These are phyloP conservation scores for Coriaria nepalensis DNA, from an alignment of 306 rosid species.

Conservation along the genomic window DNA sequence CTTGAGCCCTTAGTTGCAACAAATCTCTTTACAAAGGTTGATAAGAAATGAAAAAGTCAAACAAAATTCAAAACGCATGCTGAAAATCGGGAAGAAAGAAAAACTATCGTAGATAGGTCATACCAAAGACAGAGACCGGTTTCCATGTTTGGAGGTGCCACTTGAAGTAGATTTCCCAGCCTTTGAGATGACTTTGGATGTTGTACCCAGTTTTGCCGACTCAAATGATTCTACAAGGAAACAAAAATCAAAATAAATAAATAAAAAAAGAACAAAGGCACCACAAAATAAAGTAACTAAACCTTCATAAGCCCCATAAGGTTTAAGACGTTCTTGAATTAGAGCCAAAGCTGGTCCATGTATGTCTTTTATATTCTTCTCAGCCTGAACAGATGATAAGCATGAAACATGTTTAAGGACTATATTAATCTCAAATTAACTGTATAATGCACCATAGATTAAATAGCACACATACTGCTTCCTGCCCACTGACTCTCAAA, in stretches of 20 bases:
- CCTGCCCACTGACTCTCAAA: constrained; percentile 75
- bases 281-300: constrained; percentile 5
- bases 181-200: constrained; percentile 51
- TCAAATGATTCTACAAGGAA: constrained; percentile 47
- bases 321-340: constrained; percentile 69
- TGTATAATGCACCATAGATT: constrained; percentile 5
- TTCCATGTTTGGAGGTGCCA: constrained; percentile 76
- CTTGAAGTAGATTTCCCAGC: constrained; percentile 57
- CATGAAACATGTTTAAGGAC: constrained; percentile 11
- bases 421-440: constrained; percentile 8
- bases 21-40: constrained; percentile 38
- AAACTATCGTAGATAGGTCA: not conserved
- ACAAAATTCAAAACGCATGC: too few species aligned
- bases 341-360: constrained; percentile 71
- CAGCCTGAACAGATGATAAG: constrained; percentile 37
- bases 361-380: constrained; percentile 60
- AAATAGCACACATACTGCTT: constrained; percentile 36
- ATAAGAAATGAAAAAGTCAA: constrained; percentile 14
- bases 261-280: constrained; percentile 11
- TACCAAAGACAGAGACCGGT: constrained; percentile 59
- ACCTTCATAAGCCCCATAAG: constrained; percentile 59
- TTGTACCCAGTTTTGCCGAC: constrained; percentile 33
- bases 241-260: not conserved
- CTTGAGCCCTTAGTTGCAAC: constrained; percentile 39
- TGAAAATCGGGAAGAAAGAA: not conserved